Base-by-base conservation (phyloP, 2,329 filamentous ascomycete genomes). In the Aspergillus carbonarius region DNA sequence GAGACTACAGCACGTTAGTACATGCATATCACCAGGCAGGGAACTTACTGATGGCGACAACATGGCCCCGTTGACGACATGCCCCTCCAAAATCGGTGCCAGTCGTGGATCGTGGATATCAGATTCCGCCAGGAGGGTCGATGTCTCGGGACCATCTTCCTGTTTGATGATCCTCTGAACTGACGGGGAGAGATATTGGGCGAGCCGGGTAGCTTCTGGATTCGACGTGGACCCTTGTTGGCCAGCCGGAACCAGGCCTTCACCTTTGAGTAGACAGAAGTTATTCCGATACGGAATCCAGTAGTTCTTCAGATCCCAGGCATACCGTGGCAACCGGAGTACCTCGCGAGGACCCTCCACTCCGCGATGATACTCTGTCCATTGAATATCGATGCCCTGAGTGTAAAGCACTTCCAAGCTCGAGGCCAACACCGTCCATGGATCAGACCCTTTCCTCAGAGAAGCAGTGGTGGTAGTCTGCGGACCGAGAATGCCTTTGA, bases 251-350 rank as follows among this genome's bases (percentile, higher is more conserved):
- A 46, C 15, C 12, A 50, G 78, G 39, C 78, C 82, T 63, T 89
- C 84, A 57, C 81, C 87, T 78, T 92, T 92, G 59, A 83, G 86
- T 32, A 91, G 76, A 47, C 81, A 85, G 86, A 88, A 92, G 72
- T 92, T 87, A 63, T 90, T 88, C 62, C 82, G 80, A 71, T 89
- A 90, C 69, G 86, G 85, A 15, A 90, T 81, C 87, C 87, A 90
- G 74, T 91, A 90, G 64, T 84, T 85, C 79, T 91, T 90, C 62
- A 84, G 78, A 70, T 91, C 86, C 70, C 87, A 92, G 0, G 81
- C 81, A 70, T 91, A 92, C 0, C 82, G 81, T 1, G 88, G 88
- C 4, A 92, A 76, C n/a, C 83, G 78, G n/a, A 89, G 75, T 15
- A 91, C 76, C 42, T 83, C 78, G 42, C 87, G 82, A 1, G 80